phyloP scores from a whole-genome alignment of 306 rosid species.

The Bauhinia variegata region DNA sequence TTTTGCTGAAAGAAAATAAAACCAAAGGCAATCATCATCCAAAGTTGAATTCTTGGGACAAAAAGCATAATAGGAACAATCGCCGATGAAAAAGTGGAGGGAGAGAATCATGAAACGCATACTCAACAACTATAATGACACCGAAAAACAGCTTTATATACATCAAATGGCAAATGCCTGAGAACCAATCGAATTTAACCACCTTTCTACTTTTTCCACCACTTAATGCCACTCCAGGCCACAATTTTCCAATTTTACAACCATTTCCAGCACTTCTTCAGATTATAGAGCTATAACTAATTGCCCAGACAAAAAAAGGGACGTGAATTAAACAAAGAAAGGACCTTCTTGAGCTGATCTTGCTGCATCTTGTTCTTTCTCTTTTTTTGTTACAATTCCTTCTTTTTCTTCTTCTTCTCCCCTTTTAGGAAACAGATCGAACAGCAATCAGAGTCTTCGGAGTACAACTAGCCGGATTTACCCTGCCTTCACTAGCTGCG shows the following conservation, averaged over 20 bases:
- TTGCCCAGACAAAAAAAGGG: constrained; percentile 18
- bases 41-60: constrained; percentile 17
- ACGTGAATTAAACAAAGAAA: constrained; percentile 24
- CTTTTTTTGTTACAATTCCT: background rate
- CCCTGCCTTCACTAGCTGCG: too few relatives aligned
- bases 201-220: background rate
- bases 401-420: too few relatives aligned
- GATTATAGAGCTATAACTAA: constrained; percentile 26
- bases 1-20: constrained; percentile 16
- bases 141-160: background rate
- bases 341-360: constrained; percentile 76
- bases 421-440: constrained; percentile 32
- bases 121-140: background rate
- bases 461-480: constrained; percentile 42
- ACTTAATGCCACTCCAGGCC: background rate
- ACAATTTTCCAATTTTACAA: constrained; percentile 11
- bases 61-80: constrained; percentile 32
- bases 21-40: constrained; percentile 26
- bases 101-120: constrained; percentile 10
- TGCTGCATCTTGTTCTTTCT: constrained; percentile 59
- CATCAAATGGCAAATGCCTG: constrained; percentile 13
- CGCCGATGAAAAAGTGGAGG: background rate
- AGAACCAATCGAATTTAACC: constrained; percentile 16
- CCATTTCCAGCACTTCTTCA: background rate
- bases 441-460: constrained; percentile 31